phyloP scores from a whole-genome alignment of 345 rosid genomes.

The Murraya koenigii region DNA sequence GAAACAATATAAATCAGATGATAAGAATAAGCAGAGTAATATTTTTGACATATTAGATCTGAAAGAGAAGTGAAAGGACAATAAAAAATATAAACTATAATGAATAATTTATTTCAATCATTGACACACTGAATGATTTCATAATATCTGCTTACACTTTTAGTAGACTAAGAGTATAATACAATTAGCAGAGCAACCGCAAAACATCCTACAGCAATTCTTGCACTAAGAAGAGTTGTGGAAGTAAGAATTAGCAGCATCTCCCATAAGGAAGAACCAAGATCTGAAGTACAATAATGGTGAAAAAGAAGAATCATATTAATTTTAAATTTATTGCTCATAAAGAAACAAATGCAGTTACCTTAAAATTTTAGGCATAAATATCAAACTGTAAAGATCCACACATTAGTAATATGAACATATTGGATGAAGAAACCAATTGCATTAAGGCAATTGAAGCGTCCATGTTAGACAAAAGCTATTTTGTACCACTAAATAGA shows the following conservation, averaged over 20 bases:
- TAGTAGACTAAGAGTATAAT: conserved; percentile 56
- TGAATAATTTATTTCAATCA: background rate
- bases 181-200: conserved; percentile 48
- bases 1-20: conserved; percentile 9
- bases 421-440: background rate
- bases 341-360: background rate
- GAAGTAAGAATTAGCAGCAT: conserved; percentile 68
- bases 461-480: background rate
- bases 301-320: background rate
- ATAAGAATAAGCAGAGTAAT: conserved; percentile 7
- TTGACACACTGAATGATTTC: no score
- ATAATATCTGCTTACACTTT: conserved; percentile 43
- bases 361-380: background rate
- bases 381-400: background rate
- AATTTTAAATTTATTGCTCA: background rate
- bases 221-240: conserved; percentile 56
- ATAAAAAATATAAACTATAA: background rate
- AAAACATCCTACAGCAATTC: conserved; percentile 69
- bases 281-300: conserved; percentile 37
- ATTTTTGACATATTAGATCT: background rate
- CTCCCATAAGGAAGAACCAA: conserved; percentile 73
- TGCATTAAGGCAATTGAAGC: background rate
- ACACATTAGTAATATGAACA: background rate
- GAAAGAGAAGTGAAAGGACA: background rate
- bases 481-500: background rate